Conservation (phyloP, 2,329 filamentous ascomycete genomes). For the Mycocentrospora acerina region DNA sequence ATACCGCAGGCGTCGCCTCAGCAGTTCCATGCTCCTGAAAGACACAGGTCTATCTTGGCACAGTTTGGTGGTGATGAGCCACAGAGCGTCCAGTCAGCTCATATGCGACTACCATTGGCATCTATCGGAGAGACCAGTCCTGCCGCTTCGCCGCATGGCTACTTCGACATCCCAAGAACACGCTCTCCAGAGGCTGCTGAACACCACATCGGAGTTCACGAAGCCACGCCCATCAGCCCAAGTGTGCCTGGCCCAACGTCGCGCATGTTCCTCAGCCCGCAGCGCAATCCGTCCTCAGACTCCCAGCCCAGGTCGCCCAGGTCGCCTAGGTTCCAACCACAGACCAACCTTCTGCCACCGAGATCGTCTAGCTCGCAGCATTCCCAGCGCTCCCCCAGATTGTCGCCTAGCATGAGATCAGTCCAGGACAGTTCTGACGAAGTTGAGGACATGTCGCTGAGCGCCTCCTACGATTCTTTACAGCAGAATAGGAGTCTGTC, state of each 20-base stretch:
- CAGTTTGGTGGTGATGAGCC: constrained; percentile 35
- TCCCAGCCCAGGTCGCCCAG: constrained; percentile 21
- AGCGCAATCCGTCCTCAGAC: constrained; percentile 45
- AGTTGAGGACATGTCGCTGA: constrained; percentile 65
- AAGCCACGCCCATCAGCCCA: constrained; percentile 46
- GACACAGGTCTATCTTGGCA: constrained; percentile 42
- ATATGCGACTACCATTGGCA: constrained; percentile 34
- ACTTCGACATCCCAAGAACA: constrained; percentile 50
- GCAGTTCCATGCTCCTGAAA: constrained; percentile 26
- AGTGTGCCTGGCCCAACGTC: constrained; percentile 34
- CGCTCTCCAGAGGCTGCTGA: constrained; percentile 50
- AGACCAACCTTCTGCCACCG: constrained; percentile 41
- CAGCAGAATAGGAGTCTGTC: constrained; percentile 72
- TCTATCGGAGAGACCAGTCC: constrained; percentile 39
- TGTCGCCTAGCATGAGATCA: constrained; percentile 50
- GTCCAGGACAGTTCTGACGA: constrained; percentile 62
- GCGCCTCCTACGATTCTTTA: constrained; percentile 64
- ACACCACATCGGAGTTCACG: constrained; percentile 43
- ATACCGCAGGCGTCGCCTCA: constrained; percentile 27
- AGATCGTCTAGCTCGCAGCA: constrained; percentile 42
- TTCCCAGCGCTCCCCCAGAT: constrained; percentile 32
- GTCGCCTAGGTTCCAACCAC: constrained; percentile 16
- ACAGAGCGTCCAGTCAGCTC: constrained; percentile 27
- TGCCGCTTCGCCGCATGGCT: constrained; percentile 34
- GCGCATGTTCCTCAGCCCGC: constrained; percentile 37